A percentile compares a stretch with the other conserved stretches of the same genome.
phyloP scores from a whole-genome alignment of 768 basidiomycete genomes.

The Collybia nuda region DNA sequence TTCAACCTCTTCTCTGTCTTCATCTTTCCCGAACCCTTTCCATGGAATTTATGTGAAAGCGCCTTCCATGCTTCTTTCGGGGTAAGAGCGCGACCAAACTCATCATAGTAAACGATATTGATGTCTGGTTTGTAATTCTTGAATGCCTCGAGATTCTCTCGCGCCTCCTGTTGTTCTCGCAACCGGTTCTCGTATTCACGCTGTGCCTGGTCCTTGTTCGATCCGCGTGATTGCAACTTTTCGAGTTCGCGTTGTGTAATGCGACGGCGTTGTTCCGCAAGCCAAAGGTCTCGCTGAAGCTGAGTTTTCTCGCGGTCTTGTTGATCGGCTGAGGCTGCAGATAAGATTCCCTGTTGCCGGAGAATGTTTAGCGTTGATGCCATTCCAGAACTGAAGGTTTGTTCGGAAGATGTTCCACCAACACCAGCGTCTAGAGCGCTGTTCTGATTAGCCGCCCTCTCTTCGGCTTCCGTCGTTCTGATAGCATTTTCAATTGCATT shows the following conservation, averaged over 20 bases:
- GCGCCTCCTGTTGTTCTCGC: slow-evolving; percentile 89
- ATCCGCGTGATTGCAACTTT: slow-evolving; percentile 70
- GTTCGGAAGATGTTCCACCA: slow-evolving; percentile 72
- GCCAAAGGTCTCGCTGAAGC: slow-evolving; percentile 84
- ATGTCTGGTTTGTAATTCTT: slow-evolving; percentile 96
- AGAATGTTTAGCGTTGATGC: slow-evolving; percentile 87
- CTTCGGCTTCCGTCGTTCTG: slow-evolving; percentile 60
- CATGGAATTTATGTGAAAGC: slow-evolving; percentile 96
- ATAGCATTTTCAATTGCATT: slow-evolving; percentile 74
- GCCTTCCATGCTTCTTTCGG: slow-evolving; percentile 99
- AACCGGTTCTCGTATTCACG: slow-evolving; percentile 93
- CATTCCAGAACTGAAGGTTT: slow-evolving; percentile 81
- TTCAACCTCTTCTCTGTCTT: slow-evolving; percentile 96
- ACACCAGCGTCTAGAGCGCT: slow-evolving; percentile 26
- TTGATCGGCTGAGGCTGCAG: slow-evolving; percentile 61
- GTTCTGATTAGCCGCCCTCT: slow-evolving; percentile 34
- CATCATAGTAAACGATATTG: slow-evolving; percentile 95
- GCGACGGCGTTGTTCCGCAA: slow-evolving; percentile 79
- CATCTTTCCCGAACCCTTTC: slow-evolving; percentile 94
- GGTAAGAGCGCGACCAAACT: slow-evolving; percentile 85
- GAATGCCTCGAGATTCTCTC: slow-evolving; percentile 78
- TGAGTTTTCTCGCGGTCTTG: slow-evolving; percentile 80
- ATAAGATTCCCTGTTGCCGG: slow-evolving; percentile 87
- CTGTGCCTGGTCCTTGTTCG: slow-evolving; percentile 87
- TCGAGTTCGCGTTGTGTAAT: slow-evolving; percentile 82